A percentile compares a stretch with the other conserved stretches of the same genome.
These are phyloP conservation scores for Senna siamea DNA, from an alignment of 306 rosid species.

Conservation along the genomic window DNA sequence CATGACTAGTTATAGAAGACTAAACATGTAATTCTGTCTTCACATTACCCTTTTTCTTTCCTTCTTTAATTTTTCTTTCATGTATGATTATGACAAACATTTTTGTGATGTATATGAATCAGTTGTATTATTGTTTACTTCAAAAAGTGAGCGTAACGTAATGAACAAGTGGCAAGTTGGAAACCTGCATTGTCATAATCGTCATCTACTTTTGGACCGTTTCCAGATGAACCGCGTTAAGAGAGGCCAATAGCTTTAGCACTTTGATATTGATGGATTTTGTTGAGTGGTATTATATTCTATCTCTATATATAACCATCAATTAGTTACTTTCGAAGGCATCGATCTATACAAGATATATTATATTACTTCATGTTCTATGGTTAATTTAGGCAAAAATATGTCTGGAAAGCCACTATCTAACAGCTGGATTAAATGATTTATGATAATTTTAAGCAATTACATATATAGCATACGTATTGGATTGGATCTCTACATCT, in stretches of 20 bases:
- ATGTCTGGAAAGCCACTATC: not conserved
- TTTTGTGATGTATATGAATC: not conserved
- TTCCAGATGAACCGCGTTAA: slow-evolving; percentile 36
- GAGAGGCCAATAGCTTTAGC: slow-evolving; percentile 17
- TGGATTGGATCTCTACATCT: slow-evolving; percentile 7
- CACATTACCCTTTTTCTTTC: not conserved
- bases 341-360: not conserved
- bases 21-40: slow-evolving; percentile 45
- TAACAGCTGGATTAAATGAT: slow-evolving; percentile 24
- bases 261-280: slow-evolving; percentile 39
- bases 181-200: slow-evolving; percentile 41
- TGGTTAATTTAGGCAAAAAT: not conserved
- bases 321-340: slow-evolving; percentile 8
- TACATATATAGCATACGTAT: slow-evolving; percentile 1
- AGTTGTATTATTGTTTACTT: slow-evolving; percentile 14
- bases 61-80: not conserved
- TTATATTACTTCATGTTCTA: slow-evolving; percentile 28
- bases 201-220: slow-evolving; percentile 15
- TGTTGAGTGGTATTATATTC: slow-evolving; percentile 12
- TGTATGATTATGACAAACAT: slow-evolving; percentile 2
- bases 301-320: slow-evolving; percentile 24
- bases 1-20: slow-evolving; percentile 50
- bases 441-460: not conserved
- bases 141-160: slow-evolving; percentile 26
- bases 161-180: slow-evolving; percentile 36